Conservation (phyloP, 2,329 filamentous ascomycete species). For the Monilinia fructigena region DNA sequence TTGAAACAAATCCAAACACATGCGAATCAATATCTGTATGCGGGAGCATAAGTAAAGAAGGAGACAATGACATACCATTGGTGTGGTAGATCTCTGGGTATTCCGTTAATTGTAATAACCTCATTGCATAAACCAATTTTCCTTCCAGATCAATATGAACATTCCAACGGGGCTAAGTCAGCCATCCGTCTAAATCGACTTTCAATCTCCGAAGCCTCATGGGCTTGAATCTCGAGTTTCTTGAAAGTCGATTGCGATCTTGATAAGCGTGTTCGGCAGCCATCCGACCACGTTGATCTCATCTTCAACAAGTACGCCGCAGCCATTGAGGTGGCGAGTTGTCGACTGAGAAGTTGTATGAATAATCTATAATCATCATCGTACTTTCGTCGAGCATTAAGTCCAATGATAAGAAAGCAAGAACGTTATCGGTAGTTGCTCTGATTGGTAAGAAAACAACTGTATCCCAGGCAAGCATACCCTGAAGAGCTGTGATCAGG, state of each 20-base stretch:
- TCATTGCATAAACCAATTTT: constrained; percentile 70
- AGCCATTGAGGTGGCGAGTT: constrained; percentile 75
- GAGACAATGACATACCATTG: constrained; percentile 8
- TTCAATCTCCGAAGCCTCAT: constrained; percentile 51
- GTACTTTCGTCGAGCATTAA: constrained; percentile 75
- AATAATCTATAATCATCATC: constrained; percentile 80
- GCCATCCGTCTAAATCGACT: constrained; percentile 68
- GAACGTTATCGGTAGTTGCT: constrained; percentile 63
- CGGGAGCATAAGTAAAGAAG: not conserved
- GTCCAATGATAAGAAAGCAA: constrained; percentile 75
- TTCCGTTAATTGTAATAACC: constrained; percentile 50
- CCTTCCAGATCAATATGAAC: constrained; percentile 67
- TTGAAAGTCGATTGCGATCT: constrained; percentile 70
- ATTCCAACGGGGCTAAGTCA: constrained; percentile 71
- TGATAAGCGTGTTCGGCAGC: constrained; percentile 72
- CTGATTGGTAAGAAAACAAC: constrained; percentile 20
- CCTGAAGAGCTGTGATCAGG: constrained; percentile 3
- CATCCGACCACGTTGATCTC: constrained; percentile 73
- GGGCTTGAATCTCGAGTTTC: constrained; percentile 60
- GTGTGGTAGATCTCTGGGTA: not conserved
- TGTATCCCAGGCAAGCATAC: not conserved
- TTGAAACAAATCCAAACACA: not conserved
- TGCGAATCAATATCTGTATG: not conserved
- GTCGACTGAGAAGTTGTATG: constrained; percentile 69
- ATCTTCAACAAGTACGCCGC: constrained; percentile 82